Evolutionary conservation across 331 rosid species (phyloP).

Genomic region (Acacia concinna): DNA sequence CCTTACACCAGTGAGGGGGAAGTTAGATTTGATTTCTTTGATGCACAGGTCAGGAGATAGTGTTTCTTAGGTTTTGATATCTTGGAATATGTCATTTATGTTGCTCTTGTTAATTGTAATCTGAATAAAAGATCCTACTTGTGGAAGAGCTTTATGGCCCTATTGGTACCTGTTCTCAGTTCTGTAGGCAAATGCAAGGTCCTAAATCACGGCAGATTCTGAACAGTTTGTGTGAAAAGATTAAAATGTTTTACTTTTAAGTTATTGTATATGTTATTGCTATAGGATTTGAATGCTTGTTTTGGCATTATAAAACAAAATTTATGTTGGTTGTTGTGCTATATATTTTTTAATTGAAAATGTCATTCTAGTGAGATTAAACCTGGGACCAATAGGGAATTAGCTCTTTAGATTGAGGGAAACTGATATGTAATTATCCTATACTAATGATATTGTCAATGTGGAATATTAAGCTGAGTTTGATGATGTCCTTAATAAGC

Average conservation of each 20-base stretch:
- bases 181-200: background rate
- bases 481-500: background rate
- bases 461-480: background rate
- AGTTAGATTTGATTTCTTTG: background rate
- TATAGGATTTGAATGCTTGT: background rate
- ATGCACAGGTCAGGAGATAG: background rate
- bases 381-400: background rate
- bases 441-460: background rate
- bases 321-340: background rate
- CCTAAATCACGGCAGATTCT: background rate
- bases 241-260: background rate
- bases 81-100: background rate
- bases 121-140: background rate
- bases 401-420: background rate
- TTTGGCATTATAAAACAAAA: background rate
- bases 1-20: background rate
- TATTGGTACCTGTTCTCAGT: background rate
- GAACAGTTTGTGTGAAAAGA: background rate
- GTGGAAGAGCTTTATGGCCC: background rate
- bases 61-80: background rate
- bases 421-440: slow-evolving; percentile 1
- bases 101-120: background rate
- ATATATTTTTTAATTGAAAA: background rate
- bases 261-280: background rate
- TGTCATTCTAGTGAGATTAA: background rate